Conservation (phyloP, 257 asterid genomes). For the Primulina huaijiensis region DNA sequence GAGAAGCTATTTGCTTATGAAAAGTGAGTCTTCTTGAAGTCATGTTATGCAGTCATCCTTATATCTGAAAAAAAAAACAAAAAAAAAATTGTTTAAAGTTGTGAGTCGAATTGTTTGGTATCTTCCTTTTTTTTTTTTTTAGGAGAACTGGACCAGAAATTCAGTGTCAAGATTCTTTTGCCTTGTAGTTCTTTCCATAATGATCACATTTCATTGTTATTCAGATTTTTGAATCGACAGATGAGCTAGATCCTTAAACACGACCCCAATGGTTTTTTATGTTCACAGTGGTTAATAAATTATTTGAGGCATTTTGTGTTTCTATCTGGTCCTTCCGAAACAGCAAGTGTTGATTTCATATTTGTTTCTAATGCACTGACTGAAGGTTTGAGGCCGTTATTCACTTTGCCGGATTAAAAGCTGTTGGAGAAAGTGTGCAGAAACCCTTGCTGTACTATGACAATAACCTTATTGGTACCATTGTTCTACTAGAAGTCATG, state of each 20-base stretch:
- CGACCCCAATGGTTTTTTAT: background rate
- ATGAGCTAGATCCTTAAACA: background rate
- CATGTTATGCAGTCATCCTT: background rate
- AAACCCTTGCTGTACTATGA: slow-evolving; percentile 61
- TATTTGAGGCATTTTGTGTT: background rate
- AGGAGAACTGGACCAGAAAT: background rate
- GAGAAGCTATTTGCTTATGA: slow-evolving; percentile 54
- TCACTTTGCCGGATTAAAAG: slow-evolving; percentile 75
- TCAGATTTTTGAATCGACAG: background rate
- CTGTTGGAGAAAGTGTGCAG: slow-evolving; percentile 70
- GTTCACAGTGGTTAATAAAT: background rate
- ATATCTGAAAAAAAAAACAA: background rate
- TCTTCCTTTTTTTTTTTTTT: no score
- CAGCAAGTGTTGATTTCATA: background rate
- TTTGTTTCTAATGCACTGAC: background rate
- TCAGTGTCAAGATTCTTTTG: background rate
- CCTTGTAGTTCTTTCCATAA: background rate
- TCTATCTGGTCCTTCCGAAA: background rate
- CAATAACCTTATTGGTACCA: slow-evolving; percentile 63
- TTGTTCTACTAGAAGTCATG: slow-evolving; percentile 62
- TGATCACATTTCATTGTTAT: background rate
- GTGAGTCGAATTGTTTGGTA: background rate
- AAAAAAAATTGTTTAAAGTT: background rate
- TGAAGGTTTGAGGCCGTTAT: slow-evolving; percentile 72
- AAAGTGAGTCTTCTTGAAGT: slow-evolving; percentile 41